phyloP scores from a whole-genome alignment of 331 rosid species.

The Malus hybrid region DNA sequence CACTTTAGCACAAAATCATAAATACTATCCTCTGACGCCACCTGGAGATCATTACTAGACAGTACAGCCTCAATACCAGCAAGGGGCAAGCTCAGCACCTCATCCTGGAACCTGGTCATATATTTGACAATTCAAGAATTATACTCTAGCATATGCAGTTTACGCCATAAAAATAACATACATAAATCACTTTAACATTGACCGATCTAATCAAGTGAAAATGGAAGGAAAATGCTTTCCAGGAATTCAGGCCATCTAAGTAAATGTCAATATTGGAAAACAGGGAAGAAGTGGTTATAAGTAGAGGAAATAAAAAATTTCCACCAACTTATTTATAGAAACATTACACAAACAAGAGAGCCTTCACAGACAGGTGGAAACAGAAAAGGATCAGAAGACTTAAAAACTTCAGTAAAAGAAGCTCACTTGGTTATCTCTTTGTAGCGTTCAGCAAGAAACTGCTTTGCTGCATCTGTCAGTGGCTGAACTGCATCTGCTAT shows the following conservation, averaged over 20 bases:
- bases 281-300: background rate
- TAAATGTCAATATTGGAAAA: background rate
- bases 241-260: background rate
- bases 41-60: constrained; percentile 39
- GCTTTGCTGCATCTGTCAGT: constrained; percentile 37
- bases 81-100: constrained; percentile 42
- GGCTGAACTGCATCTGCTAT: constrained; percentile 48
- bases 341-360: background rate
- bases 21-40: constrained; percentile 40
- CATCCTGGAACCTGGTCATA: constrained; percentile 26
- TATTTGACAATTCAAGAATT: background rate
- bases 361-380: background rate
- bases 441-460: constrained; percentile 37
- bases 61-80: constrained; percentile 44
- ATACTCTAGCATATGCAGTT: background rate
- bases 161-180: background rate
- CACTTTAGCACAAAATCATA: constrained; percentile 40
- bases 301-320: background rate
- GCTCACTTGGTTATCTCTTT: constrained; percentile 40
- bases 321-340: background rate
- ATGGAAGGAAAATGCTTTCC: background rate
- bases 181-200: background rate
- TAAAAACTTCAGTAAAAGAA: background rate
- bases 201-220: background rate
- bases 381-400: background rate